Evolutionary conservation across 495 filamentous ascomycete genomes (phyloP).

Genomic region (Neurospora sp.): DNA sequence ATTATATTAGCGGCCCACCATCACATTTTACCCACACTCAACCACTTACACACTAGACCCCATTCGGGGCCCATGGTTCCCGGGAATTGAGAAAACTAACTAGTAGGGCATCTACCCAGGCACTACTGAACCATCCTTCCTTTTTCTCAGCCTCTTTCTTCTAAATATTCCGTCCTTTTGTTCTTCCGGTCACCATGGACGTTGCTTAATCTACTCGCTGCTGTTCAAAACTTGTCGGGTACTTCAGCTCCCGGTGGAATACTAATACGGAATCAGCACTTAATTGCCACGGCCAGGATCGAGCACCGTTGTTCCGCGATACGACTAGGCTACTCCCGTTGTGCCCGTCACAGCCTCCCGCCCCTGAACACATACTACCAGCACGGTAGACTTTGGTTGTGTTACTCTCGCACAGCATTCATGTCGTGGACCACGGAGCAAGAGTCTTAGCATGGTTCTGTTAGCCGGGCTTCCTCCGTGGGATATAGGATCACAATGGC

Average conservation of each 20-base stretch:
- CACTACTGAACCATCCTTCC: neutral
- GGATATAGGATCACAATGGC: constrained; percentile 20
- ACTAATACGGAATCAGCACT: constrained; percentile 10
- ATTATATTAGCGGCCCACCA: neutral
- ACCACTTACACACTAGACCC: neutral
- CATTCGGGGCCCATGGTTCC: neutral
- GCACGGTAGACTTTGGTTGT: neutral
- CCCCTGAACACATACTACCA: constrained; percentile 11
- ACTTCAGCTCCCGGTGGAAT: constrained; percentile 6
- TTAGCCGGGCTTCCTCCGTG: constrained; percentile 4
- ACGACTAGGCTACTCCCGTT: constrained; percentile 15
- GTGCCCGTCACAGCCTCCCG: constrained; percentile 7
- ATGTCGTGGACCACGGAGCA: constrained; percentile 7
- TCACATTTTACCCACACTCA: neutral
- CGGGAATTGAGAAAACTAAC: neutral
- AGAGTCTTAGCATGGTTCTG: constrained; percentile 18
- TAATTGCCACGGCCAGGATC: constrained; percentile 9
- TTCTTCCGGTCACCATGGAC: constrained; percentile 2
- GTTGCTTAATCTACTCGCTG: constrained; percentile 2
- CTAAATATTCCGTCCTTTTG: constrained; percentile 1
- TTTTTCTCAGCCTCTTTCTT: neutral
- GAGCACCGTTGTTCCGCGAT: constrained; percentile 1
- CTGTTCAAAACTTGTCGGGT: neutral
- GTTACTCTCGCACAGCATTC: constrained; percentile 3
- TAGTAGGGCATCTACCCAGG: neutral